Evolutionary conservation across 192 early-diverging fungal species (phyloP).

Genomic region (Endogone sp.): DNA sequence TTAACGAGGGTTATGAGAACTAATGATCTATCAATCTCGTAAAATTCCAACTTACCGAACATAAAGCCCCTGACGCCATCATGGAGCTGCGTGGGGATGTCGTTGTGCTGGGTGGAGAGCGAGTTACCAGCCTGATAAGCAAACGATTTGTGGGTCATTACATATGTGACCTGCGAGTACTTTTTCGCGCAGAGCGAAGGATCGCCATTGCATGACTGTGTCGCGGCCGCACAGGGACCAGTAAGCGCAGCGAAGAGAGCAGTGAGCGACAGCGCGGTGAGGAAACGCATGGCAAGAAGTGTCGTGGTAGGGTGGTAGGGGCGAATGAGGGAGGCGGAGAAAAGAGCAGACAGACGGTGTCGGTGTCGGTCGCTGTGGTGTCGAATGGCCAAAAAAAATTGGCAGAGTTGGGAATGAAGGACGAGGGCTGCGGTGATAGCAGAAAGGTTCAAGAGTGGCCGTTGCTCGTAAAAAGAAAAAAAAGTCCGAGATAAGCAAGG

Average conservation of each 20-base stretch:
- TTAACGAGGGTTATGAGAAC: not conserved
- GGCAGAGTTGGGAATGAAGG: no score
- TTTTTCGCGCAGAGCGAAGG: conserved; percentile 52
- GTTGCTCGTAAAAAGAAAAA: no score
- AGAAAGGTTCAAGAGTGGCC: no score
- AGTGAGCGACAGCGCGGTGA: no score
- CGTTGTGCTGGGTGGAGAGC: conserved; percentile 59
- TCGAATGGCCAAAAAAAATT: no score
- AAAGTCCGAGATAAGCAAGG: no score
- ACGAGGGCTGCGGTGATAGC: no score
- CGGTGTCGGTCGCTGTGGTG: no score
- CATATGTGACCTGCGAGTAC: conserved; percentile 58
- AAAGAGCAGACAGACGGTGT: no score
- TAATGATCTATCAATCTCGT: not conserved
- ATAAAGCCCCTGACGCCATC: conserved; percentile 72
- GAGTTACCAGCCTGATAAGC: conserved; percentile 41
- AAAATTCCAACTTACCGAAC: conserved; percentile 36
- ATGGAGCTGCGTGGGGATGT: conserved; percentile 59
- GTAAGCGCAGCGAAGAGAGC: no score
- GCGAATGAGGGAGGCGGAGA: not conserved
- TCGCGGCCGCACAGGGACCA: not conserved
- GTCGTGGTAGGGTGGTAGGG: not conserved
- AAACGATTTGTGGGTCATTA: conserved; percentile 73
- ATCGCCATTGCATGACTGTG: conserved; percentile 57
- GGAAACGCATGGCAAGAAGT: no score